Percentiles rank a stretch among this genome's conserved stretches.
These are phyloP conservation scores for Kodamaea derodonti DNA, from an alignment of 1,139 yeast genomes.

Conservation along the genomic window DNA sequence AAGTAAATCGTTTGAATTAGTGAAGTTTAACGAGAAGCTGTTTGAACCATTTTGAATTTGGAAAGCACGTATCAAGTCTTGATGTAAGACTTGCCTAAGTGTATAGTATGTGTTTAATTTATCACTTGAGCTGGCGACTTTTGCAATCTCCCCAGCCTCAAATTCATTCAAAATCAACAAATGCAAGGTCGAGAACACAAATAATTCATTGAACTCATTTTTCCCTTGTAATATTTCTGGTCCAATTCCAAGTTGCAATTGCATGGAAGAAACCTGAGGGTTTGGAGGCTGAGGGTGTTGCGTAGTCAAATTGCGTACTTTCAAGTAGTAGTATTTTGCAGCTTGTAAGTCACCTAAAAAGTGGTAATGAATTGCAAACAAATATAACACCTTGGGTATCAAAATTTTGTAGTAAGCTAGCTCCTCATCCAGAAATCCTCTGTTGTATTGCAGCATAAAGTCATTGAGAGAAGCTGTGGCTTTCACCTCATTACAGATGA, in stretches of 20 bases:
- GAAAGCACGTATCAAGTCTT: conserved; percentile 18
- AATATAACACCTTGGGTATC: conserved; percentile 31
- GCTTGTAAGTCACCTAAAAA: conserved; percentile 28
- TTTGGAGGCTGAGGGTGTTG: background rate
- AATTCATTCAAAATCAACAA: conserved; percentile 23
- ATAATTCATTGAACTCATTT: conserved; percentile 23
- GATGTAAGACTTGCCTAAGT: conserved; percentile 15
- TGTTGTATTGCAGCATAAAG: conserved; percentile 32
- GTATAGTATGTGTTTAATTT: conserved; percentile 10
- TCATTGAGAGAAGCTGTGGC: conserved; percentile 23
- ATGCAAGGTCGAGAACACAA: conserved; percentile 24
- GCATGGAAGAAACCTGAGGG: conserved; percentile 9
- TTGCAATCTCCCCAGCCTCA: conserved; percentile 15
- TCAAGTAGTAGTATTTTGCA: conserved; percentile 36
- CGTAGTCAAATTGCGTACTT: conserved; percentile 19
- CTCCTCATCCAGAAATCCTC: conserved; percentile 32
- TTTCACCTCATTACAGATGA: conserved; percentile 25
- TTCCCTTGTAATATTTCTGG: conserved; percentile 13
- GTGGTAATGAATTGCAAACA: conserved; percentile 38
- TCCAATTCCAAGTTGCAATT: conserved; percentile 21
- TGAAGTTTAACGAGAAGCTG: conserved; percentile 18
- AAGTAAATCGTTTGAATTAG: conserved; percentile 14
- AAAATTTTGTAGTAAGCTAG: conserved; percentile 26
- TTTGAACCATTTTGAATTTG: conserved; percentile 14
- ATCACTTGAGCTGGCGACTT: conserved; percentile 6